Conservation (phyloP, 805 yeast genomes). For the Candida sphagnicola region DNA sequence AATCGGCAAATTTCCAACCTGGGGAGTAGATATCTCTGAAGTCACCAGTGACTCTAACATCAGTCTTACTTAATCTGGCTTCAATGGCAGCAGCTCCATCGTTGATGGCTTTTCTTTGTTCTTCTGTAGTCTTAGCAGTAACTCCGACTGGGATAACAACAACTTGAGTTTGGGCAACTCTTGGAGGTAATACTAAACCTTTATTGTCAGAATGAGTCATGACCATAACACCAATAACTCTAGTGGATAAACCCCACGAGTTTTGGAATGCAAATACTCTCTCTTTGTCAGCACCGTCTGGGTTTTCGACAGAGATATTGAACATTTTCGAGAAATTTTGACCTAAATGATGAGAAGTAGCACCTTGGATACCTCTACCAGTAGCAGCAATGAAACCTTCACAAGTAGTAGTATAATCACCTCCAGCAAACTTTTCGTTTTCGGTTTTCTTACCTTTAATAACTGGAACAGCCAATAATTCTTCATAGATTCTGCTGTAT, state of each 20-base stretch:
- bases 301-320: conserved; percentile 91
- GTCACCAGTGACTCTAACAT: conserved; percentile 78
- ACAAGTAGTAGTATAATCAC: conserved; percentile 88
- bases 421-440: conserved; percentile 98
- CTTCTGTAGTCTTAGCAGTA: conserved; percentile 79
- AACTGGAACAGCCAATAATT: conserved; percentile 95
- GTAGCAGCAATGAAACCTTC: conserved; percentile 98
- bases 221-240: conserved; percentile 98
- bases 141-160: conserved; percentile 94
- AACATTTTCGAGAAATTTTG: conserved; percentile 99
- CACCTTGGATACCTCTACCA: conserved; percentile 99
- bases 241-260: conserved; percentile 98
- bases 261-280: conserved; percentile 90
- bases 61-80: conserved; percentile 51
- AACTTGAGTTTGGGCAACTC: conserved; percentile 89
- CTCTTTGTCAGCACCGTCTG: conserved; percentile 84
- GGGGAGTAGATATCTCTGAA: conserved; percentile 93
- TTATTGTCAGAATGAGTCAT: conserved; percentile 98
- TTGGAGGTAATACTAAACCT: conserved; percentile 96
- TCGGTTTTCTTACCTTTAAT: conserved; percentile 93
- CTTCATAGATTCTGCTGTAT: conserved; percentile 82
- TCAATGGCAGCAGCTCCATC: conserved; percentile 72
- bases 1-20: conserved; percentile 98
- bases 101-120: conserved; percentile 64
- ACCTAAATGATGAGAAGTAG: conserved; percentile 96